Base-by-base conservation (phyloP, 2,329 filamentous ascomycete genomes). In the Teratosphaeria epicoccoides region DNA sequence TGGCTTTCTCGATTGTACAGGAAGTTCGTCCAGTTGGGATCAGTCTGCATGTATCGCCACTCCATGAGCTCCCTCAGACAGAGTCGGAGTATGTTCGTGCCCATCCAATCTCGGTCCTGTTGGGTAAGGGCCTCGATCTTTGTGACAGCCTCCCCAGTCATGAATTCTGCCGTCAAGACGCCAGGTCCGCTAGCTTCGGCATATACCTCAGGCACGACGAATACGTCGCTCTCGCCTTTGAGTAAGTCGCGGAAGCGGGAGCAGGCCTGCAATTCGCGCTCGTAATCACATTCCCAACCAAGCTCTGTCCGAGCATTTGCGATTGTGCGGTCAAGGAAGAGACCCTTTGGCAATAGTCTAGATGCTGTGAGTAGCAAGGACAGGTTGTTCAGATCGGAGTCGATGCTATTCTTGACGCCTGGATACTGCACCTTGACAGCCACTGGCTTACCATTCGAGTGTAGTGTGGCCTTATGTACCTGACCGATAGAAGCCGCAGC, bases 1-100 rank as follows among this genome's bases (percentile, higher is more conserved):
- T 61, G 55, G 3, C 77, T 81, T 20, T 73, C 61, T 1, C 82
- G 74, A 62, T 97, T 93, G 76, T 88, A 98, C 20, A 97, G 77
- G 69, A 98, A 98, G 70, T 98, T 98, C 28, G 91, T 97, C 93
- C 93, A 98, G 75, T 98, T 98, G 40, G 93, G 93, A 66, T 98
- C 93, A 4, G 93, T 98, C 72, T 98, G 93, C 93, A 98, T 98
- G 73, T 95, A 97, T 55, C 78, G 83, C 79, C 96, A 97, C 70
- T 95, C 88, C 57, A 84, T 84, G 61, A 97, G 91, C 71, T 97
- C 93, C 53, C 90, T 84, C 37, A 97, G 78, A 66, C 89, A 97
- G 10, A 98, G 82, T 3, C 89, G 86, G 49, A 97, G 79, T 58
- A 97, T 87, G 63, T 97, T 87, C 0, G 88, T 93, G 49, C 93